phyloP scores from a whole-genome alignment of 2,329 filamentous ascomycete species.

The Fusarium cyanostomum region DNA sequence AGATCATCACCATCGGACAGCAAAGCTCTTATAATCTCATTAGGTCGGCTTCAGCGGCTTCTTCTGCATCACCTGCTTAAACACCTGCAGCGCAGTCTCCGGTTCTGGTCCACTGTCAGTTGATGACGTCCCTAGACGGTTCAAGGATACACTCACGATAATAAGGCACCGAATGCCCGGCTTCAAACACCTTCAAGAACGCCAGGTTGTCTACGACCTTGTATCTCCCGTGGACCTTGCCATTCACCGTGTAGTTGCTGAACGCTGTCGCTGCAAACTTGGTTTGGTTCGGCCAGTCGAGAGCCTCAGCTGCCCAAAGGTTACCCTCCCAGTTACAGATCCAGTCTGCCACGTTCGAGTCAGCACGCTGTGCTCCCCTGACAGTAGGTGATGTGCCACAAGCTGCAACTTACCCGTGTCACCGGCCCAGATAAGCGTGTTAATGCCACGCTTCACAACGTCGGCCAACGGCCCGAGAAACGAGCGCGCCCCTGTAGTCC shows the following conservation, averaged over 20 bases:
- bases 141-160: conserved; percentile 44
- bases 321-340: conserved; percentile 68
- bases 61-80: conserved; percentile 42
- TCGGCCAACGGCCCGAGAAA: conserved; percentile 55
- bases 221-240: conserved; percentile 57
- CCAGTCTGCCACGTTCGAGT: conserved; percentile 53
- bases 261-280: conserved; percentile 49
- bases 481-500: conserved; percentile 51
- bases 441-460: conserved; percentile 59
- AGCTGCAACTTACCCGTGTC: conserved; percentile 52
- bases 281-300: conserved; percentile 53
- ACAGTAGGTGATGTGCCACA: not conserved
- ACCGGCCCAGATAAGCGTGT: conserved; percentile 63
- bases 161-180: conserved; percentile 65
- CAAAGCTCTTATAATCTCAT: not conserved
- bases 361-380: not conserved
- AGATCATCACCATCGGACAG: not conserved
- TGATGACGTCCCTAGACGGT: not conserved
- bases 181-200: conserved; percentile 66
- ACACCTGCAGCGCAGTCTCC: conserved; percentile 41
- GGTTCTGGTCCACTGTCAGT: conserved; percentile 33
- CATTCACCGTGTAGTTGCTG: conserved; percentile 59
- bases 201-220: conserved; percentile 65
- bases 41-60: conserved; percentile 33
- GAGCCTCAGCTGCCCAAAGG: conserved; percentile 55